Percentiles rank a stretch among this genome's conserved stretches.
phyloP scores from a whole-genome alignment of 2,329 filamentous ascomycete genomes.

The Aquanectria penicillioides region DNA sequence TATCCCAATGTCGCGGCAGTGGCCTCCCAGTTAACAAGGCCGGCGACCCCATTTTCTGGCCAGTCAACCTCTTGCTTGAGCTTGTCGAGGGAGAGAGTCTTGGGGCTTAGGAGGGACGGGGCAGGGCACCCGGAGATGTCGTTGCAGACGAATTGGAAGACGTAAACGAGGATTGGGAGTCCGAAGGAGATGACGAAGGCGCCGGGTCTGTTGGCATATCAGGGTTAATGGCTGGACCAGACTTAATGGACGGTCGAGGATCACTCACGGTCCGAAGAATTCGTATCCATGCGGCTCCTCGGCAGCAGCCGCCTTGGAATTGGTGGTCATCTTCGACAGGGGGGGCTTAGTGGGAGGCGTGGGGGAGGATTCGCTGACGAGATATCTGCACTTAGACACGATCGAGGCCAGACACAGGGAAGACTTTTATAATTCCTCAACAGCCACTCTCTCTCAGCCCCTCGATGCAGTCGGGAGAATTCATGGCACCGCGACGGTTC shows the following conservation, averaged over 20 bases:
- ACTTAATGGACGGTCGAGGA: background rate
- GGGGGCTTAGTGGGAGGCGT: too few species aligned
- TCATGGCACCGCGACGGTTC: slow-evolving; percentile 20
- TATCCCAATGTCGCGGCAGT: slow-evolving; percentile 79
- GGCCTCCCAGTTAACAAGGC: slow-evolving; percentile 75
- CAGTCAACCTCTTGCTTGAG: slow-evolving; percentile 86
- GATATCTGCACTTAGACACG: too few species aligned
- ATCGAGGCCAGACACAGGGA: background rate
- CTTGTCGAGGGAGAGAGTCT: slow-evolving; percentile 74
- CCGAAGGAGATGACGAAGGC: slow-evolving; percentile 82
- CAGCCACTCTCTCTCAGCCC: background rate
- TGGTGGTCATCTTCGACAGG: slow-evolving; percentile 45
- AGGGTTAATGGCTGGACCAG: slow-evolving; percentile 17
- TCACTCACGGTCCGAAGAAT: slow-evolving; percentile 61
- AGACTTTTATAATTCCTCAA: slow-evolving; percentile 6
- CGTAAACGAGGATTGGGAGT: slow-evolving; percentile 81
- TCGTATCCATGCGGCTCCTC: slow-evolving; percentile 58
- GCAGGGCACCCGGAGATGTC: slow-evolving; percentile 91
- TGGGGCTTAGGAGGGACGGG: slow-evolving; percentile 80
- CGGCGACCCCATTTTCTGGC: slow-evolving; percentile 75
- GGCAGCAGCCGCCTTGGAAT: slow-evolving; percentile 38
- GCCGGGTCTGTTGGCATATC: slow-evolving; percentile 67
- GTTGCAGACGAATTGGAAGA: slow-evolving; percentile 88
- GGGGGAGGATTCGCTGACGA: too few species aligned
- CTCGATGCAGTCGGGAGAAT: background rate